phyloP scores from a whole-genome alignment of 2,329 filamentous ascomycete genomes.

The Microsporum canis region DNA sequence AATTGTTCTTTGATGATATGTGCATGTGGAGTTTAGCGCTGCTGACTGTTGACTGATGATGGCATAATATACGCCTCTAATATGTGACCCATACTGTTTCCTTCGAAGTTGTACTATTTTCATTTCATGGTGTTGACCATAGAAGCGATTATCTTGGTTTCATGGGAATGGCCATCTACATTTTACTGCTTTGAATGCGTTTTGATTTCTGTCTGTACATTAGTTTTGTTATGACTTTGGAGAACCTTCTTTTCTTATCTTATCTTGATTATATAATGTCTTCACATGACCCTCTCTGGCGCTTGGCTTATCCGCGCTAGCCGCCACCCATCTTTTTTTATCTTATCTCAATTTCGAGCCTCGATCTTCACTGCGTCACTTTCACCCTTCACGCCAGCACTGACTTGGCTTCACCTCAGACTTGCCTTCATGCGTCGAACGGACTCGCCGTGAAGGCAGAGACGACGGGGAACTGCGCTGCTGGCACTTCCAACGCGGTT shows the following conservation, averaged over 20 bases:
- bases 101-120: conserved; percentile 1
- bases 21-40: conserved; percentile 5
- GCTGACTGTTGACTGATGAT: neutral
- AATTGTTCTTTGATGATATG: conserved; percentile 1
- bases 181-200: neutral
- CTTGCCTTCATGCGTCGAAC: neutral
- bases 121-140: conserved; percentile 4
- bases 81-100: neutral
- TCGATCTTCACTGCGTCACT: conserved; percentile 1
- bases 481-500: neutral
- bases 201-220: neutral
- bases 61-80: conserved; percentile 2
- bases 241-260: neutral
- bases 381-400: neutral
- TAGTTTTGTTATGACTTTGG: neutral
- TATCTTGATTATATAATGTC: neutral
- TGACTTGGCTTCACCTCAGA: neutral
- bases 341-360: neutral
- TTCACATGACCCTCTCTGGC: neutral
- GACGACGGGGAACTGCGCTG: neutral
- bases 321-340: neutral
- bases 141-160: conserved; percentile 1
- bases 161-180: neutral
- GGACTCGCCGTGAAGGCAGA: neutral
- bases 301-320: conserved; percentile 1